Base-by-base conservation (phyloP, 2,329 filamentous ascomycete species). In the Neonectria sp. region DNA sequence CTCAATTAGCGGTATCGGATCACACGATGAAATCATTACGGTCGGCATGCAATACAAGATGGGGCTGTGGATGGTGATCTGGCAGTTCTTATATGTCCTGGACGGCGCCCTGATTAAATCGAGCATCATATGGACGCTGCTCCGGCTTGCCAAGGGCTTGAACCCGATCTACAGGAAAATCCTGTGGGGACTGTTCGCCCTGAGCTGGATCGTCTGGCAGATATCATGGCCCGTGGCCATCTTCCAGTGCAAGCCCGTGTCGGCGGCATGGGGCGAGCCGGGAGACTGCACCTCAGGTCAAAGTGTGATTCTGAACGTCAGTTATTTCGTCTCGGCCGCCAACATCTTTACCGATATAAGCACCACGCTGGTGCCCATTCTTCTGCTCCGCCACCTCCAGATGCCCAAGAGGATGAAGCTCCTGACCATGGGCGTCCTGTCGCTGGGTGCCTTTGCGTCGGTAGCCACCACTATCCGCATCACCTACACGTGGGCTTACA, bases 191-290 rank as follows among this genome's bases (percentile, higher is more conserved):
- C 52, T 72, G 7, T 70, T 68, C 2, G 63, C 25, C 5, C 61
- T 71, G 6, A 70, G 48, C 46, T 73, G 69, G 66, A 57, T 64
- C 15, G 60, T 68, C 4, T 73, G 69, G 70, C 68, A 70, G 24
- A 68, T 73, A 29, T 62, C 65, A 3, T 73, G 68, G 62, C 67
- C 69, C 8, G 69, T 72, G 17, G 71, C 68, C 35, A 70, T 73
- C 58, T 69, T 73, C 49, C 71, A 72, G 51, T 73, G 71, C 65
- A 73, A 70, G 17, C 71, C 71, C 17, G 66, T 73, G 15, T 52
- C 68, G 7, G 69, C 69, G 17, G 65, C 70, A 17, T 71, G 69
- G 69, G 64, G 64, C 17, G 29, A 65, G 46, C 69, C 67, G 9
- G 67, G 69, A 40, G 67, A 71, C 35, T 69, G 67, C 37, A 63